A percentile compares a stretch with the other conserved stretches of the same genome.
Conservation (phyloP, 1,284 basidiomycete species). For the Golubevia pallescens region DNA sequence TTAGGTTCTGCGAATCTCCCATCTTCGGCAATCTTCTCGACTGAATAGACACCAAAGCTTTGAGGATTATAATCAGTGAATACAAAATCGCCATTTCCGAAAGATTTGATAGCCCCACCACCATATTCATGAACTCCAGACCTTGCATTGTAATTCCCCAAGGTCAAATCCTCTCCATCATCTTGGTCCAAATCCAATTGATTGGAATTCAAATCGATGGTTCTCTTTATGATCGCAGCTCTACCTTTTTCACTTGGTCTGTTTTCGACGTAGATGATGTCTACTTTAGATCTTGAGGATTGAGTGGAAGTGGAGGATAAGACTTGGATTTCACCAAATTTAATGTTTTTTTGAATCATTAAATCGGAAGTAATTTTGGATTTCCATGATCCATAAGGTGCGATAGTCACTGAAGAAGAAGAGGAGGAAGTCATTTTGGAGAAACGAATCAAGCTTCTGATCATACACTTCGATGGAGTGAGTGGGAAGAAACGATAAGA, state of each 20-base stretch:
- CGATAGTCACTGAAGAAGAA: constrained; percentile 25
- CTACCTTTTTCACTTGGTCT: constrained; percentile 33
- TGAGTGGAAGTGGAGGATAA: constrained; percentile 16
- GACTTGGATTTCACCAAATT: constrained; percentile 33
- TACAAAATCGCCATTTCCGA: constrained; percentile 20
- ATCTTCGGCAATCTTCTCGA: not conserved
- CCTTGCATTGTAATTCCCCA: constrained; percentile 30
- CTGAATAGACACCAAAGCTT: constrained; percentile 14
- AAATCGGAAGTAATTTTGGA: constrained; percentile 50
- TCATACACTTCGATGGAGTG: too few relatives aligned
- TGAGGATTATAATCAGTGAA: constrained; percentile 39
- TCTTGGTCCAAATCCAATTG: not conserved
- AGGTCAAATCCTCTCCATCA: constrained; percentile 19
- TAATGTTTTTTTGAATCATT: constrained; percentile 23
- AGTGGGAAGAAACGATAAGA: too few relatives aligned
- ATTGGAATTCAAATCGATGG: constrained; percentile 6
- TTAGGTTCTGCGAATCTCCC: constrained; percentile 12
- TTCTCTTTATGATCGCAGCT: constrained; percentile 28
- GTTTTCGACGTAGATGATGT: constrained; percentile 33
- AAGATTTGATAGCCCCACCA: constrained; percentile 35
- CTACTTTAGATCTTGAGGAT: constrained; percentile 11
- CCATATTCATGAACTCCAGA: constrained; percentile 52
- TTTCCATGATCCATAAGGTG: constrained; percentile 49
- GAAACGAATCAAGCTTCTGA: too few relatives aligned
- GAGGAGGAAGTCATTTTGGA: too few relatives aligned